Evolutionary conservation across 177 flowering plant genomes (phyloP), one percentile per base, ranked within the genome.

Genomic region (Vitis hybrid): DNA sequence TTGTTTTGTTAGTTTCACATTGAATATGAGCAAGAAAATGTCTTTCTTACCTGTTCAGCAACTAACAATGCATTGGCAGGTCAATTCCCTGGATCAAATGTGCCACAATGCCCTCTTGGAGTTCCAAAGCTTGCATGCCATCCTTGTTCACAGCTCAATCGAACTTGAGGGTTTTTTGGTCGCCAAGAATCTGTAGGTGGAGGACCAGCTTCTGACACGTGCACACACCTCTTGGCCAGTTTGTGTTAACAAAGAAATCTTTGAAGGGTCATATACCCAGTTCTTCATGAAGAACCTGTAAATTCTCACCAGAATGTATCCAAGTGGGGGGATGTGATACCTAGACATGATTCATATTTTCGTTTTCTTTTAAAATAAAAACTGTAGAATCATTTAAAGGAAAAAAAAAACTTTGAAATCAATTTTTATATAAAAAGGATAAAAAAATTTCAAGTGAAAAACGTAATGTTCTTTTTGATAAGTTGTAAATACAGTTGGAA

Each of bases 291-390:
- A 88, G 71, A 30, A 87, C 89, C 54, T 84, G 72, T 4, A 88
- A 70, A 78, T 88, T 88, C 62, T 79, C 80, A 19, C 80, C 81
- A 14, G 89, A 60, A 56, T 81, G 71, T 50, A 88, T 74, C 92
- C 92, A 88, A 26, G 90, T 66, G 8, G 87, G 6, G 92, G 92
- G 48, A 88, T 57, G 73, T 88, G 89, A 62, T 87, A 87, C 87
- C 92, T 88, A 74, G 65, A 72, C 32, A 72, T 2, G 1, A 56
- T 60, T 34, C 19, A 66, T 54, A 0, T 64, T 18, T 32, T 12
- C 5, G 14, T 11, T 12, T 4, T 50, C 30, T 26, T 26, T 26
- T 26, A 26, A 26, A 2, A 26, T 26, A 26, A 26, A 26, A 26
- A 26, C 30, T 26, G 30, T 26, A 26, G 30, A 26, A 26, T 26